These are phyloP conservation scores for Rhodamnia rubescens DNA, from an alignment of 345 rosid genomes.

Conservation along the genomic window DNA sequence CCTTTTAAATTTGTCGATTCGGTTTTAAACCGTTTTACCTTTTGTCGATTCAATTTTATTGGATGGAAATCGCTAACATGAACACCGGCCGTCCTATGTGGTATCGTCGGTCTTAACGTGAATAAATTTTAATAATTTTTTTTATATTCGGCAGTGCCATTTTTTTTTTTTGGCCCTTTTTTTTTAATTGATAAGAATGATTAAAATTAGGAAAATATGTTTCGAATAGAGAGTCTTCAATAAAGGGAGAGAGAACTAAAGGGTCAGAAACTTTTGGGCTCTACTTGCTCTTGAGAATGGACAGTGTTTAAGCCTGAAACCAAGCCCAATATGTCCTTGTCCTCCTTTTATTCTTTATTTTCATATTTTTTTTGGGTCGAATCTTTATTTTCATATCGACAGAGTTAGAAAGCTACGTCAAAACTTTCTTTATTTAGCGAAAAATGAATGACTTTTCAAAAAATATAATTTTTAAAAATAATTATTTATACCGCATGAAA, in stretches of 20 bases:
- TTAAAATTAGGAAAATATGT: background rate
- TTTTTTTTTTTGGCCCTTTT: rapidly evolving
- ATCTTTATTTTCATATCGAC: background rate
- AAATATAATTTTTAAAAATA: background rate
- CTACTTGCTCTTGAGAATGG: background rate
- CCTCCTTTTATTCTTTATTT: background rate
- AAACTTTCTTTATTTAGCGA: rapidly evolving
- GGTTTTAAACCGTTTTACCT: too few species aligned
- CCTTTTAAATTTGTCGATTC: too few species aligned
- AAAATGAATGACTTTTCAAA: rapidly evolving
- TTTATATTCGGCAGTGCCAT: too few species aligned
- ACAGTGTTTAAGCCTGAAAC: background rate
- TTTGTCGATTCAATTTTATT: too few species aligned
- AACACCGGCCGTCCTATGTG: too few species aligned
- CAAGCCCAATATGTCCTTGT: background rate
- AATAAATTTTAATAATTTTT: too few species aligned
- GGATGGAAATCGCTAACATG: too few species aligned
- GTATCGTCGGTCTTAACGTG: too few species aligned
- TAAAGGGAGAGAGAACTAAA: background rate
- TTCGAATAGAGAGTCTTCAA: background rate
- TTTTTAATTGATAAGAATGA: background rate
- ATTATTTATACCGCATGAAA: background rate
- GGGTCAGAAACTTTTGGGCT: background rate
- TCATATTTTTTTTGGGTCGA: background rate
- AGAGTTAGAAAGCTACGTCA: background rate